Percentiles rank a stretch among this genome's conserved stretches.
phyloP scores from a whole-genome alignment of 768 basidiomycete species.

The Podaxis rugospora region DNA sequence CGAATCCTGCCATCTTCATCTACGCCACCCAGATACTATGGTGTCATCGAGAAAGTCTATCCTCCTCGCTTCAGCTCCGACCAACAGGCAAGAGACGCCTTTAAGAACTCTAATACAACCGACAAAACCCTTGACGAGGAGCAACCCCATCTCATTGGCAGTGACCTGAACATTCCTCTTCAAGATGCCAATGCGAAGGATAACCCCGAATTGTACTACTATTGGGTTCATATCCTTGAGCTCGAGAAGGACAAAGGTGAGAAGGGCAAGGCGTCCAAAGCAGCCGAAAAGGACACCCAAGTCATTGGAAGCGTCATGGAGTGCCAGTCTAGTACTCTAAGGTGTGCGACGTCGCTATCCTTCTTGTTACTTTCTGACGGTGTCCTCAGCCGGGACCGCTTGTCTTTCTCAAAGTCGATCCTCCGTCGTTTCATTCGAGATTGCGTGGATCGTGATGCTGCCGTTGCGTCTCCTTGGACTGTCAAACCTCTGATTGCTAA shows the following conservation, averaged over 20 bases:
- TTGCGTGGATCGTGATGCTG: conserved; percentile 88
- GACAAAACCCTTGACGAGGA: conserved; percentile 39
- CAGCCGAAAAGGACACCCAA: conserved; percentile 49
- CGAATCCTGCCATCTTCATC: conserved; percentile 3
- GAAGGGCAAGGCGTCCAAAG: conserved; percentile 51
- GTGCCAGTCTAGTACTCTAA: conserved; percentile 75
- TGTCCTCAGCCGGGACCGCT: conserved; percentile 76
- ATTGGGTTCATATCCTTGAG: conserved; percentile 84
- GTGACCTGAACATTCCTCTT: conserved; percentile 70
- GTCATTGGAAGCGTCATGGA: conserved; percentile 79
- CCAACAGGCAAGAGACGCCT: conserved; percentile 43
- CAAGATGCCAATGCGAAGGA: conserved; percentile 72
- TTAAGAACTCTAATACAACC: conserved; percentile 43
- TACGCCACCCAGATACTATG: conserved; percentile 61
- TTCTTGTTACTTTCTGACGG: conserved; percentile 5
- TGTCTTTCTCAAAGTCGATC: conserved; percentile 95
- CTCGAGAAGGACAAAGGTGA: conserved; percentile 67
- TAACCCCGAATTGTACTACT: conserved; percentile 79
- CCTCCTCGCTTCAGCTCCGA: conserved; percentile 55
- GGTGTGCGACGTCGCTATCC: conserved; percentile 39
- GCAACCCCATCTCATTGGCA: conserved; percentile 64
- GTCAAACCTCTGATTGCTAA: conserved; percentile 84
- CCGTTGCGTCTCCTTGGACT: conserved; percentile 93
- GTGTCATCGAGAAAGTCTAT: conserved; percentile 73
- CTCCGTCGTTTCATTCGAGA: conserved; percentile 95